These are phyloP conservation scores for Trichoderma sp. DNA, from an alignment of 2,329 filamentous ascomycete genomes.

Conservation along the genomic window DNA sequence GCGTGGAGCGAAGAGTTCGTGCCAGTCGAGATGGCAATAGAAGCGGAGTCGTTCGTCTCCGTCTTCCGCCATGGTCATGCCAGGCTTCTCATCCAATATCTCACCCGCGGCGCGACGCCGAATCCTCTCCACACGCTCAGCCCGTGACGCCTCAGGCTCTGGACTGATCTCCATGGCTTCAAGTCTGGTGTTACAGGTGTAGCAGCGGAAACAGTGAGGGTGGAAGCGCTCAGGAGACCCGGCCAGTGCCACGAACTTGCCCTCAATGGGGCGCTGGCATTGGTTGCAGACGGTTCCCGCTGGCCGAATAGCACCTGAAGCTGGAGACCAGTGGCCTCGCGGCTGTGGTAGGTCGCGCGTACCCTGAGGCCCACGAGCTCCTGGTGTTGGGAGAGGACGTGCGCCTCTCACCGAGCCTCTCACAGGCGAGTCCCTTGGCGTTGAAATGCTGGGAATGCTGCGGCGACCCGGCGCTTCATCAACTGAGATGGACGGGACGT, in stretches of 20 bases:
- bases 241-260: slow-evolving; percentile 82
- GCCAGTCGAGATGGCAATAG: slow-evolving; percentile 98
- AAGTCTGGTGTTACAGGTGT: slow-evolving; percentile 80
- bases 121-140: slow-evolving; percentile 73
- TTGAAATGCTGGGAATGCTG: slow-evolving; percentile 48
- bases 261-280: slow-evolving; percentile 82
- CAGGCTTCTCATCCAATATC: slow-evolving; percentile 61
- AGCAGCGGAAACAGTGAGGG: slow-evolving; percentile 88
- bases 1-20: slow-evolving; percentile 87
- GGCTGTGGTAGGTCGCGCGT: slow-evolving; percentile 43
- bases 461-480: slow-evolving; percentile 36
- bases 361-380: slow-evolving; percentile 33
- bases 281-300: slow-evolving; percentile 77
- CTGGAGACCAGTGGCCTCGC: slow-evolving; percentile 62
- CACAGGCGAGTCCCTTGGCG: slow-evolving; percentile 44
- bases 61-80: slow-evolving; percentile 67
- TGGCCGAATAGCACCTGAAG: slow-evolving; percentile 47
- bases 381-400: slow-evolving; percentile 49
- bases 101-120: slow-evolving; percentile 59
- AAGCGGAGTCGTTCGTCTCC: slow-evolving; percentile 76
- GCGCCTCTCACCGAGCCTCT: slow-evolving; percentile 31
- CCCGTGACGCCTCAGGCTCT: slow-evolving; percentile 74
- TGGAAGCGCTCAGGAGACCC: slow-evolving; percentile 79
- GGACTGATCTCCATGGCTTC: slow-evolving; percentile 97
- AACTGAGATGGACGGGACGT: slow-evolving; percentile 54